Evolutionary conservation across 495 filamentous ascomycete species (phyloP), one percentile per base, ranked within the genome.

Genomic region (Friedmanniomyces simplex): DNA sequence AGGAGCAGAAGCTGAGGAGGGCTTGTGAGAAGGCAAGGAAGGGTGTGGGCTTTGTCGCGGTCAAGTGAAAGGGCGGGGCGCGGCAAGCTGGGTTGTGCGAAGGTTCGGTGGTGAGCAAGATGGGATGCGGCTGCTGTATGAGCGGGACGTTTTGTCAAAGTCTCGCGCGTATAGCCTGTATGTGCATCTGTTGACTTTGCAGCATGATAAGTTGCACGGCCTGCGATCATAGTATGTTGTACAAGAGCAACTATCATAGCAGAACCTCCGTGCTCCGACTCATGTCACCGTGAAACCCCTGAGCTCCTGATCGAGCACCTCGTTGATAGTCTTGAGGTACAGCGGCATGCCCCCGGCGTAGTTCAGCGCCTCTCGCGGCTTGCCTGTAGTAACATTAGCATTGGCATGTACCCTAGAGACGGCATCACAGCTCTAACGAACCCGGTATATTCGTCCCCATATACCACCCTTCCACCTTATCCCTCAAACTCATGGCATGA

Each of bases 381-480:
- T 62, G 10, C 59, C 59, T 32, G 28, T 32, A 32, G 3, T 10
- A 32, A 32, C 28, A 32, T 10, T 4, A 10, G 14, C 5, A 25
- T n/a, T n/a, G 34, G 25, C 16, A 32, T 11, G 22, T 34, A 52
- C 20, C 34, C 24, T 5, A 2, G 12, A 18, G 4, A 41, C 21
- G 11, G 5, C 18, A 24, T 16, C 47, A 28, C 47, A 50, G 47
- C 18, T 22, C 7, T 30, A 22, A 48, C 47, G 28, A 32, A 32
- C 28, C 28, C 28, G 28, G 28, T 3, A 32, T 55, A 47, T 55
- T 55, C 4, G 46, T 32, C 12, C 59, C 59, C 48, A 54, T 62
- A 50, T 62, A 62, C 59, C 59, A 62, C 1, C 30, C 34, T 20
- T 62, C 59, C 1, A 54, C 50, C 14, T 58, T 57, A 30, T 58